These are phyloP conservation scores for Aureobasidium sp. DNA, from an alignment of 2,329 filamentous ascomycete genomes.

Conservation along the genomic window DNA sequence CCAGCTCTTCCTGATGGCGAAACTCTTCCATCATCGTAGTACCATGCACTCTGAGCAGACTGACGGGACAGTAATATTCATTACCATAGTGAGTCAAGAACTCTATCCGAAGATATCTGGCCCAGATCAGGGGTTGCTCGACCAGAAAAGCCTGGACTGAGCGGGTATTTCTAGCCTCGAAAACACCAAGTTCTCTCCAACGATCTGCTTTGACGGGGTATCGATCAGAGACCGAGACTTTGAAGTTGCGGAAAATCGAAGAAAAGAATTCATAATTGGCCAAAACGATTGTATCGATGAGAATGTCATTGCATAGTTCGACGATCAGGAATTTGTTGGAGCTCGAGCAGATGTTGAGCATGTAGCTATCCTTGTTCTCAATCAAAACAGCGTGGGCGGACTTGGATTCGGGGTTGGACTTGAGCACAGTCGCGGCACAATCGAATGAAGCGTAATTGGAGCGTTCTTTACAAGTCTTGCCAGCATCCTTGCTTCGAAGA, in stretches of 20 bases:
- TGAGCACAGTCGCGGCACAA: slow-evolving; percentile 85
- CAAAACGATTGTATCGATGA: slow-evolving; percentile 92
- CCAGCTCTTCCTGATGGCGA: slow-evolving; percentile 70
- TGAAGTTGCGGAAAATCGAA: slow-evolving; percentile 86
- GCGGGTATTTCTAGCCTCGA: slow-evolving; percentile 83
- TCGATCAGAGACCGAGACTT: slow-evolving; percentile 85
- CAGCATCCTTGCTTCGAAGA: slow-evolving; percentile 79
- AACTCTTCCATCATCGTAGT: slow-evolving; percentile 92
- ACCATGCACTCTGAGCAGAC: slow-evolving; percentile 82
- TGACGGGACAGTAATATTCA: slow-evolving; percentile 93
- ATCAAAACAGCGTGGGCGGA: slow-evolving; percentile 82
- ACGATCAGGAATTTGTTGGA: slow-evolving; percentile 90
- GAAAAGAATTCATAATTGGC: slow-evolving; percentile 99
- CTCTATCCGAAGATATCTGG: slow-evolving; percentile 84
- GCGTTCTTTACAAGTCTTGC: slow-evolving; percentile 93
- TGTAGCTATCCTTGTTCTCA: slow-evolving; percentile 98
- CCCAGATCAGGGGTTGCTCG: slow-evolving; percentile 93
- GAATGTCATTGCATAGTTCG: slow-evolving; percentile 77
- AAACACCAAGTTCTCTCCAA: slow-evolving; percentile 82
- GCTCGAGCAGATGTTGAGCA: slow-evolving; percentile 83
- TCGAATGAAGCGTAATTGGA: slow-evolving; percentile 98
- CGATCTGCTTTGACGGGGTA: slow-evolving; percentile 89
- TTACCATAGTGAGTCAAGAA: slow-evolving; percentile 91
- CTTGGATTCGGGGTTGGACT: slow-evolving; percentile 78
- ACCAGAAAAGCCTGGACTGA: slow-evolving; percentile 92